These are phyloP conservation scores for Salix koriyanagi DNA, from an alignment of 345 rosid species.

Conservation along the genomic window DNA sequence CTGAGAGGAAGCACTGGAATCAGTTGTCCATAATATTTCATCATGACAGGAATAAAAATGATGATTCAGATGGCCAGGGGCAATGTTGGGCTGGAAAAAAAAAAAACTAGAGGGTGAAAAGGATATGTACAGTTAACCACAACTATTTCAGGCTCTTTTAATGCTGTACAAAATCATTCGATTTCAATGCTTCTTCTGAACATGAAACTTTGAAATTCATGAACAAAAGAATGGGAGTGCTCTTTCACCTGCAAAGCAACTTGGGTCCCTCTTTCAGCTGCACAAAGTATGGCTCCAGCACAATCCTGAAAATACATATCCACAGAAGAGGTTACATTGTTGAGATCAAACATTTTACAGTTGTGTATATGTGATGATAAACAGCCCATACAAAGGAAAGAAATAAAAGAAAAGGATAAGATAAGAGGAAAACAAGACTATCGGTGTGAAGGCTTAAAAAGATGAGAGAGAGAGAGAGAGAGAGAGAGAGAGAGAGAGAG, in stretches of 20 bases:
- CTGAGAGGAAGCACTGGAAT: too few species aligned
- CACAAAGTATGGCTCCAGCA: constrained; percentile 86
- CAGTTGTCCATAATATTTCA: too few species aligned
- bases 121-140: too few species aligned
- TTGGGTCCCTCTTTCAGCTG: constrained; percentile 95
- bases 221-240: neutral
- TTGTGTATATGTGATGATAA: neutral
- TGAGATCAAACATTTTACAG: neutral
- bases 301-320: constrained; percentile 57
- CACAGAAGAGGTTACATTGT: neutral
- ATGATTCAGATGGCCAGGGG: too few species aligned
- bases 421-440: neutral
- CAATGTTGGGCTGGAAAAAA: too few species aligned
- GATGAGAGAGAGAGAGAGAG: neutral
- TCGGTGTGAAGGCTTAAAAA: neutral
- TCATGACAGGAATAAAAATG: too few species aligned
- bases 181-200: too few species aligned
- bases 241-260: constrained; percentile 84
- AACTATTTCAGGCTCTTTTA: too few species aligned
- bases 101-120: too few species aligned
- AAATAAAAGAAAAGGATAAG: neutral
- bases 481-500: too few species aligned
- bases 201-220: neutral
- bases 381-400: neutral
- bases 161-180: too few species aligned